These are phyloP conservation scores for Nitzschia putrida DNA, from an alignment of 108 stramenopile species.

Conservation along the genomic window DNA sequence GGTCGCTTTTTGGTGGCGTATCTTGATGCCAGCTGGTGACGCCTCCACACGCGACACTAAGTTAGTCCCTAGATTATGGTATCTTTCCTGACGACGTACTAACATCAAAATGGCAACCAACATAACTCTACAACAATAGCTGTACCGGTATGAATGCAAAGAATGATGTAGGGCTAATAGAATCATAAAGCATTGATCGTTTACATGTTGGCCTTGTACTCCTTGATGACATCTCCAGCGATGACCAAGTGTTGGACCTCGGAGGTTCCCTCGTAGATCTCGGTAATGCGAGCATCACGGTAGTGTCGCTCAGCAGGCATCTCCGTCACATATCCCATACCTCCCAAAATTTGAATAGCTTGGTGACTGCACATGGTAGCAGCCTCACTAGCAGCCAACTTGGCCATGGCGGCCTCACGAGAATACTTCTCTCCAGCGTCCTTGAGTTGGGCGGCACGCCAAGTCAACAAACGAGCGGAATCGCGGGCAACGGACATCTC, in stretches of 20 bases:
- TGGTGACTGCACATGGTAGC: constrained; percentile 96
- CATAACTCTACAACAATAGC: too few relatives aligned
- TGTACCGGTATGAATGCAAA: too few relatives aligned
- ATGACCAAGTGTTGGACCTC: constrained; percentile 97
- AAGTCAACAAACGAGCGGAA: constrained; percentile 93
- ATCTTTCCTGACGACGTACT: too few relatives aligned
- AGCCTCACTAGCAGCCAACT: constrained; percentile 92
- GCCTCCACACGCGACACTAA: too few relatives aligned
- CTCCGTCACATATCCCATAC: constrained; percentile 95
- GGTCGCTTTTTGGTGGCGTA: too few relatives aligned
- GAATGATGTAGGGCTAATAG: too few relatives aligned
- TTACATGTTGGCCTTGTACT: constrained; percentile 61
- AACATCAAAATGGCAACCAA: too few relatives aligned
- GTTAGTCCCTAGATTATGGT: too few relatives aligned
- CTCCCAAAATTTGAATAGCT: constrained; percentile 94
- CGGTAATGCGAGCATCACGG: constrained; percentile 96
- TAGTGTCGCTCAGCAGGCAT: constrained; percentile 98
- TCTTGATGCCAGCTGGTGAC: too few relatives aligned
- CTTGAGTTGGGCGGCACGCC: constrained; percentile 92
- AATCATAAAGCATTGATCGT: too few relatives aligned
- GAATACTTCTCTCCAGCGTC: constrained; percentile 82
- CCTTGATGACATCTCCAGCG: constrained; percentile 91
- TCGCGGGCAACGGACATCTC: constrained; percentile 87
- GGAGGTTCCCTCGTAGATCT: constrained; percentile 97
- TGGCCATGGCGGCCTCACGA: constrained; percentile 96